Evolutionary conservation across 2,329 filamentous ascomycete species (phyloP).

Genomic region (Alternaria triticimaculans): DNA sequence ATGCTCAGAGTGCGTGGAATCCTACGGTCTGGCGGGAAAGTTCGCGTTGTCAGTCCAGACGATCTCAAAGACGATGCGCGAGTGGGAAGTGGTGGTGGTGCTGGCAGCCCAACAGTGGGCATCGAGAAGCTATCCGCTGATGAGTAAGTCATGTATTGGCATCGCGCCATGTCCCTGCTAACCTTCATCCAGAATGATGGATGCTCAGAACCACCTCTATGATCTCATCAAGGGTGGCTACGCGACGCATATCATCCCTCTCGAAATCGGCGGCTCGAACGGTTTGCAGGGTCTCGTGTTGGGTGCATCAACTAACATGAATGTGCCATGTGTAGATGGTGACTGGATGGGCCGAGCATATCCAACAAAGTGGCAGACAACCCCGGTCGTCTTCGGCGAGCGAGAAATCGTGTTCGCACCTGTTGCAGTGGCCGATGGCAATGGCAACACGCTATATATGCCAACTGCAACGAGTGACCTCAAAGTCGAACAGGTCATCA

Average conservation of each 20-base stretch:
- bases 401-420: conserved; percentile 50
- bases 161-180: neutral
- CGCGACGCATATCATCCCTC: conserved; percentile 46
- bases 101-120: conserved; percentile 53
- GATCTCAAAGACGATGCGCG: conserved; percentile 54
- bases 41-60: conserved; percentile 52
- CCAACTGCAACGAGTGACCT: conserved; percentile 45
- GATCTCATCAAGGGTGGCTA: conserved; percentile 39
- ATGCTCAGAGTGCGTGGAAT: conserved; percentile 53
- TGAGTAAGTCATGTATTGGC: conserved; percentile 38
- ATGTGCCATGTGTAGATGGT: conserved; percentile 54
- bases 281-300: conserved; percentile 51
- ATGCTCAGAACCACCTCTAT: conserved; percentile 47
- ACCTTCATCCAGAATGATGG: conserved; percentile 40
- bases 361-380: conserved; percentile 55
- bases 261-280: conserved; percentile 59
- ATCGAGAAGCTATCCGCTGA: conserved; percentile 53
- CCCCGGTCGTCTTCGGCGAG: conserved; percentile 52
- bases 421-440: conserved; percentile 50
- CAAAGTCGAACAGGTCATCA: conserved; percentile 49
- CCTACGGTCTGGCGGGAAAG: conserved; percentile 48
- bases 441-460: conserved; percentile 52
- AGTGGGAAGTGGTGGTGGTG: conserved; percentile 55
- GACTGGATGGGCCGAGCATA: conserved; percentile 59
- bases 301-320: conserved; percentile 48